A percentile compares a stretch with the other conserved stretches of the same genome.
Conservation (phyloP, 2,329 filamentous ascomycete genomes). For the Pseudogymnoascus pannorum region DNA sequence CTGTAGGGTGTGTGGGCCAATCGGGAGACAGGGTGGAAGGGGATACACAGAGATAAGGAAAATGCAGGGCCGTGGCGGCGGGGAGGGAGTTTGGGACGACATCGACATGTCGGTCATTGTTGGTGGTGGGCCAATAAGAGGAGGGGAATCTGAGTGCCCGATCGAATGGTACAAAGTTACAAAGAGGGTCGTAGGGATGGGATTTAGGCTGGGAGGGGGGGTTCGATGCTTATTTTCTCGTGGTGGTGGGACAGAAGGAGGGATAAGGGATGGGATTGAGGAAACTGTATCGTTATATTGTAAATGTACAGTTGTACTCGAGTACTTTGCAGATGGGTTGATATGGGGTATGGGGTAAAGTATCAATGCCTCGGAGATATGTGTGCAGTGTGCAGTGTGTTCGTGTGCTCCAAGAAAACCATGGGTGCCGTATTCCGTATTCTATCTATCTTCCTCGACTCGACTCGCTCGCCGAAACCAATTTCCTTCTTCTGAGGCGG, state of each 20-base stretch:
- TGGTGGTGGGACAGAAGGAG: background rate
- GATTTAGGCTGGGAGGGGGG: slow-evolving; percentile 1
- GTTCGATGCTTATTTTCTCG: background rate
- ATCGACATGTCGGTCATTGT: slow-evolving; percentile 1
- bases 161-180: background rate
- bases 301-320: background rate
- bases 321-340: background rate
- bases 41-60: background rate
- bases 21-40: background rate
- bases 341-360: background rate
- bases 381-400: too few relatives aligned
- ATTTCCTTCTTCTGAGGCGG: background rate
- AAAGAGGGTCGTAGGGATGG: background rate
- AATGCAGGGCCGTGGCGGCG: background rate
- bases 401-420: too few relatives aligned
- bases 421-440: too few relatives aligned
- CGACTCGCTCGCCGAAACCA: too few relatives aligned
- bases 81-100: background rate
- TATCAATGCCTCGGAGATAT: too few relatives aligned
- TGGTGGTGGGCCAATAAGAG: background rate
- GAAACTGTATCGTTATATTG: background rate
- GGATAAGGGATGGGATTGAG: background rate
- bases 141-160: background rate
- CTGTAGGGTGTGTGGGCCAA: background rate
- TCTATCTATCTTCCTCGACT: background rate